Percentiles rank a stretch among this genome's conserved stretches.
Conservation (phyloP, 768 basidiomycete species). For the Russula vinacea region DNA sequence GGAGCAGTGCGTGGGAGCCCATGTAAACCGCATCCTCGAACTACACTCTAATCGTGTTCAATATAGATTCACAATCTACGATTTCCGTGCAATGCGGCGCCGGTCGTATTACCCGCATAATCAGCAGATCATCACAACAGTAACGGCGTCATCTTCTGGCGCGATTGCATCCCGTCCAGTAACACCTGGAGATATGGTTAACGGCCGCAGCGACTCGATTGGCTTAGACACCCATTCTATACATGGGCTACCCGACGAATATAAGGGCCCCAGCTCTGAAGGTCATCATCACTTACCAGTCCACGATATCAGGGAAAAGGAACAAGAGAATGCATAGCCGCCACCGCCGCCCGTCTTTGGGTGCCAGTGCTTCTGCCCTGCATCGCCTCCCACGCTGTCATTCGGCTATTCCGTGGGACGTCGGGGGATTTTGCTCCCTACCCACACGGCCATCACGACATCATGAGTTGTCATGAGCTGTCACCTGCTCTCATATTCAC, state of each 20-base stretch:
- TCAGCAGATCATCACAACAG: conserved; percentile 58
- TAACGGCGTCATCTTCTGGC: conserved; percentile 72
- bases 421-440: neutral
- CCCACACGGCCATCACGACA: conserved; percentile 8
- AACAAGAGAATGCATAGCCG: neutral
- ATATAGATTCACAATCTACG: conserved; percentile 81
- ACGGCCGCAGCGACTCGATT: conserved; percentile 27
- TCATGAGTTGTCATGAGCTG: conserved; percentile 9
- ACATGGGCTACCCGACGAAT: conserved; percentile 17
- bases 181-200: conserved; percentile 45
- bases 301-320: conserved; percentile 20
- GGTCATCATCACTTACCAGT: conserved; percentile 12
- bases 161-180: conserved; percentile 68
- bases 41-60: conserved; percentile 4
- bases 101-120: conserved; percentile 89
- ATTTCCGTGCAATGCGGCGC: conserved; percentile 88
- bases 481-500: conserved; percentile 1
- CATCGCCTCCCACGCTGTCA: conserved; percentile 20
- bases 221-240: conserved; percentile 8
- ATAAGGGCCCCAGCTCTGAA: conserved; percentile 15
- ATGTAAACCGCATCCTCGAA: conserved; percentile 11
- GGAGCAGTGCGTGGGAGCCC: conserved; percentile 67
- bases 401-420: conserved; percentile 1
- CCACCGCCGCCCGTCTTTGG: neutral
- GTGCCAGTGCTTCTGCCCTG: neutral